Base-by-base conservation (phyloP, 768 basidiomycete species). In the Leucosporidium yakuticum region DNA sequence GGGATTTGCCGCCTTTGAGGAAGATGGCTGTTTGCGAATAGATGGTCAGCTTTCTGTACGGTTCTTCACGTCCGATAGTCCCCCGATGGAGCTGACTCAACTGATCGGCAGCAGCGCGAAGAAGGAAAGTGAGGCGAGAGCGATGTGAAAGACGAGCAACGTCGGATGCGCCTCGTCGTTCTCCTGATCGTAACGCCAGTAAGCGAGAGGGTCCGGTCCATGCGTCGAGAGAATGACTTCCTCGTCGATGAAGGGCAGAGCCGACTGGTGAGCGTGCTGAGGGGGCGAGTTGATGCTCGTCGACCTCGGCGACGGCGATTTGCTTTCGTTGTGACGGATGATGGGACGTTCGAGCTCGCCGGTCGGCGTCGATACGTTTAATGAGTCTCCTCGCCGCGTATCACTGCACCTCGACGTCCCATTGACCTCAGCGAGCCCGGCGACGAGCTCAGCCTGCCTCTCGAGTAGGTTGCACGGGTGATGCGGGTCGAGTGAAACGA, bases 111-210 rank as follows among this genome's bases (percentile, higher is more conserved):
- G 82, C 19, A 86, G 84, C 20, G 85, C 83, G 75, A 96, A 92
- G 79, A 91, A 95, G 21, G 91, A 91, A 4, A 87, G 77, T 64
- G 79, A 81, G 87, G 92, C 89, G 73, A 85, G 84, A 7, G 86
- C 63, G 25, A 82, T 85, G 77, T 96, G 94, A 4, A 86, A 76
- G 51, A 83, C 23, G 25, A 73, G 63, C 11, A 67, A 21, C 17
- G 14, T n/a, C 7, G 50, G 53, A 0, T 63, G 53, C 29, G 54
- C 68, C 15, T 55, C 70, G 0, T 67, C 66, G 1, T 64, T 59
- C 31, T 54, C 21, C 29, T 51, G 83, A 77, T 94, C 92, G 71
- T 88, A 83, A 20, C 88, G 86, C 78, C 85, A 91, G 78, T 91
- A 95, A 4, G 90, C 91, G 0, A 87, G 85, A 0, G 89, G 89